Base-by-base conservation (phyloP, 2,329 filamentous ascomycete genomes). In the Nemania diffusa region DNA sequence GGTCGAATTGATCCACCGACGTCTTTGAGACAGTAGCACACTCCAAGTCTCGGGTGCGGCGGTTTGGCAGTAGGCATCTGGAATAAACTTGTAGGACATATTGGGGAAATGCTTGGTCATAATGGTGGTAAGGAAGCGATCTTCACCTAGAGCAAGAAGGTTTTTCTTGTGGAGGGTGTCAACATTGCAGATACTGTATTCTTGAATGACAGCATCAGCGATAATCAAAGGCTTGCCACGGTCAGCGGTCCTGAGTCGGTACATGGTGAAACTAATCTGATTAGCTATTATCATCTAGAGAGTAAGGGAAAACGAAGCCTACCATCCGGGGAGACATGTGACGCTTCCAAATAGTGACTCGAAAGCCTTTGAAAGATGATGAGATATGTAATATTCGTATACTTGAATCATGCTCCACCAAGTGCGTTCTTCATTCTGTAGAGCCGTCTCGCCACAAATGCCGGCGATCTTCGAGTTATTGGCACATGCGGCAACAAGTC, bases 371-470 rank as follows among this genome's bases (percentile, higher is more conserved):
- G 96, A 86, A 79, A 99, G 83, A 81, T 99, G 92, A 85, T 99
- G 96, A 32, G 96, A 98, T 77, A 99, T 99, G 80, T 94, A 99
- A 84, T 99, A 99, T 80, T 99, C 96, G 82, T 99, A 99, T 71
- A 99, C 96, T 80, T 99, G 96, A 76, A 99, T 99, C 96, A 99
- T 99, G 13, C 96, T 99, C 93, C 93, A 97, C 94, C 94, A 98
- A 75, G 91, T 94, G 72, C 91, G 88, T 75, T 97, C 93, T 79
- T 97, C 95, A 76, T 99, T 99, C 78, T 97, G 92, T 75, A 99
- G 85, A 79, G 91, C 96, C 1, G 96, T 99, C 80, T 99, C 96
- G 78, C 96, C 96, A 79, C 96, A 99, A 69, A 98, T 97, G 81
- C 95, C 96, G 26, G 93, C 94, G 82, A 99, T 97, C 83, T 97